phyloP scores from a whole-genome alignment of 805 yeast genomes.

The Cyberlindnera galapagoensis region DNA sequence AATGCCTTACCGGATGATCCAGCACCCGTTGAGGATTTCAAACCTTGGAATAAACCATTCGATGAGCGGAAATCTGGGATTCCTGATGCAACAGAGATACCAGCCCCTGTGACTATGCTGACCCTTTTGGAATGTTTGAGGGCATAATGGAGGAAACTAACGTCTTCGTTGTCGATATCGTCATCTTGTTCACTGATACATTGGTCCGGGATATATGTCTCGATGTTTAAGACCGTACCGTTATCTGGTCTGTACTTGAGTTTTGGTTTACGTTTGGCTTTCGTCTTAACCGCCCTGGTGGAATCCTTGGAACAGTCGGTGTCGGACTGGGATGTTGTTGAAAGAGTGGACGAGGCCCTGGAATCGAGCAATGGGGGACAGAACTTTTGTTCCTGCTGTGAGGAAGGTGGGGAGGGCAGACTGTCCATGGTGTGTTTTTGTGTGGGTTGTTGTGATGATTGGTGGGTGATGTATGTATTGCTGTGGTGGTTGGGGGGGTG shows the following conservation, averaged over 20 bases:
- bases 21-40: constrained; percentile 33
- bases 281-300: too few species aligned
- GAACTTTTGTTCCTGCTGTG: too few species aligned
- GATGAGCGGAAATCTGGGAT: constrained; percentile 85
- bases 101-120: constrained; percentile 80
- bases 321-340: too few species aligned
- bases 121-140: constrained; percentile 49
- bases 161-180: constrained; percentile 30
- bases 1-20: constrained; percentile 53
- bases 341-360: too few species aligned
- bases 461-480: too few species aligned
- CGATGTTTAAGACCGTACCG: constrained; percentile 38
- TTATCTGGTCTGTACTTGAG: constrained; percentile 39
- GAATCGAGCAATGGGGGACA: too few species aligned
- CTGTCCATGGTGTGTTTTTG: too few species aligned
- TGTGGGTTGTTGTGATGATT: too few species aligned
- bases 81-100: constrained; percentile 85
- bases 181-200: constrained; percentile 29
- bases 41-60: constrained; percentile 62
- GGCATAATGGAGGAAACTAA: constrained; percentile 46
- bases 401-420: too few species aligned
- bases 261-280: constrained; percentile 38
- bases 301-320: too few species aligned
- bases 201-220: constrained; percentile 16
- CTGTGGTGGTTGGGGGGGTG: too few species aligned